Conservation (phyloP, 768 basidiomycete species). For the Amylocystis lapponica region DNA sequence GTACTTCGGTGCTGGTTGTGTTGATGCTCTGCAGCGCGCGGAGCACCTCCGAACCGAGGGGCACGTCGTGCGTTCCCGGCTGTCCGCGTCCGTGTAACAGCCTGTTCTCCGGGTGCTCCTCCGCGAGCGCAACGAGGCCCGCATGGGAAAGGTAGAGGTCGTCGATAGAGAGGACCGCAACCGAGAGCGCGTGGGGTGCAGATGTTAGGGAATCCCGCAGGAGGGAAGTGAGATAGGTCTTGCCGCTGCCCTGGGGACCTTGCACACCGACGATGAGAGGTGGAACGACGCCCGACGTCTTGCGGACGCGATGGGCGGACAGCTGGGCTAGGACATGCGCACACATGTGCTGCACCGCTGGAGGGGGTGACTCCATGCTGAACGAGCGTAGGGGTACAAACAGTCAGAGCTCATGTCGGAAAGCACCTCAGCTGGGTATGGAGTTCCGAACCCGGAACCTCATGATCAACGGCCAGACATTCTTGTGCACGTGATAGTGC, state of each 20-base stretch:
- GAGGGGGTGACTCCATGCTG: constrained; percentile 14
- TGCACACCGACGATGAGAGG: constrained; percentile 87
- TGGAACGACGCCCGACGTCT: constrained; percentile 8
- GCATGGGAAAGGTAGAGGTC: constrained; percentile 81
- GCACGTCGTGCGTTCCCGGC: constrained; percentile 87
- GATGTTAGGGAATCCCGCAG: constrained; percentile 37
- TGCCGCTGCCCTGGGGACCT: constrained; percentile 93
- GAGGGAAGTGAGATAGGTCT: constrained; percentile 69
- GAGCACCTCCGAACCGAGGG: constrained; percentile 54
- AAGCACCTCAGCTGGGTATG: too few species aligned
- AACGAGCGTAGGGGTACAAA: too few species aligned
- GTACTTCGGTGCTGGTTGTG: constrained; percentile 25
- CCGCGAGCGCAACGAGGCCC: constrained; percentile 50
- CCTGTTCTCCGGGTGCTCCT: constrained; percentile 48
- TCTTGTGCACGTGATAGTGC: too few species aligned
- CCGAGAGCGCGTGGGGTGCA: constrained; percentile 45
- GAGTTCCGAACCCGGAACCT: too few species aligned
- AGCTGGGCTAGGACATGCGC: constrained; percentile 35
- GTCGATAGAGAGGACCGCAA: constrained; percentile 70
- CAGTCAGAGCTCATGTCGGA: too few species aligned
- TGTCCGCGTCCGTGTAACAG: constrained; percentile 83
- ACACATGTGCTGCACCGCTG: constrained; percentile 34
- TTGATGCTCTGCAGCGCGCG: constrained; percentile 41
- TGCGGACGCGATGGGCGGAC: constrained; percentile 22
- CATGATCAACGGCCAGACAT: too few species aligned